A percentile compares a stretch with the other conserved stretches of the same genome.
Evolutionary conservation across 805 yeast species (phyloP).

Genomic region (Zygosaccharomyces siamensis): DNA sequence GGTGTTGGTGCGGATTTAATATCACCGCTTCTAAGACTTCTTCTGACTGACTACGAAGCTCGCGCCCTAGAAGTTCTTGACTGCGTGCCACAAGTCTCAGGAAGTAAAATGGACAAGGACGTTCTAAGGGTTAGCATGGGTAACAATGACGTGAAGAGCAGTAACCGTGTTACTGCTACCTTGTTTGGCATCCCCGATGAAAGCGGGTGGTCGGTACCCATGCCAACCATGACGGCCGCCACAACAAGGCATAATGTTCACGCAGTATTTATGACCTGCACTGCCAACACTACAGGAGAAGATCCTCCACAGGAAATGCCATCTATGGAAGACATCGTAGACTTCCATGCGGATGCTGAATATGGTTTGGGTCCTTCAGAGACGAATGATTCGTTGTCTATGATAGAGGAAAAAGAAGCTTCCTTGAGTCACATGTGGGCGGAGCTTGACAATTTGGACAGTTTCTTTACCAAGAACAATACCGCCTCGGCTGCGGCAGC

Average conservation of each 20-base stretch:
- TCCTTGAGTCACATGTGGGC: constrained; percentile 90
- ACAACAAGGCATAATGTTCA: constrained; percentile 89
- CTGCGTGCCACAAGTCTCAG: constrained; percentile 78
- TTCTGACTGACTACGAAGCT: constrained; percentile 81
- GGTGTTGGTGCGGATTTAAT: constrained; percentile 95
- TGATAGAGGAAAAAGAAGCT: constrained; percentile 60
- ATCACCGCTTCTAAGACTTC: constrained; percentile 76
- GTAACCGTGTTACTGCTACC: constrained; percentile 80
- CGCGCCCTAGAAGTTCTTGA: constrained; percentile 87
- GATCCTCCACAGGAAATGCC: constrained; percentile 19
- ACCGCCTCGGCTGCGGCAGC: constrained; percentile 11
- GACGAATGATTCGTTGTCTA: constrained; percentile 25
- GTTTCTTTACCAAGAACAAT: constrained; percentile 72
- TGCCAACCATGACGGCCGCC: constrained; percentile 88
- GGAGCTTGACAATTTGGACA: constrained; percentile 81
- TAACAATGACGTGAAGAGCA: constrained; percentile 67
- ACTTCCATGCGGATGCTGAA: constrained; percentile 34
- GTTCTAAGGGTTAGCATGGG: constrained; percentile 90
- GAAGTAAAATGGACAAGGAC: constrained; percentile 85
- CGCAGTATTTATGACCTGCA: constrained; percentile 88
- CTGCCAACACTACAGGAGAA: constrained; percentile 28
- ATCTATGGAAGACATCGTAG: constrained; percentile 28
- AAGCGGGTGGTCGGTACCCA: constrained; percentile 95
- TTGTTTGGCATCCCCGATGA: constrained; percentile 88
- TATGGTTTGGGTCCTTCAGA: constrained; percentile 28